Evolutionary conservation across 192 early-diverging fungal species (phyloP).

Genomic region (Podila horticola): DNA sequence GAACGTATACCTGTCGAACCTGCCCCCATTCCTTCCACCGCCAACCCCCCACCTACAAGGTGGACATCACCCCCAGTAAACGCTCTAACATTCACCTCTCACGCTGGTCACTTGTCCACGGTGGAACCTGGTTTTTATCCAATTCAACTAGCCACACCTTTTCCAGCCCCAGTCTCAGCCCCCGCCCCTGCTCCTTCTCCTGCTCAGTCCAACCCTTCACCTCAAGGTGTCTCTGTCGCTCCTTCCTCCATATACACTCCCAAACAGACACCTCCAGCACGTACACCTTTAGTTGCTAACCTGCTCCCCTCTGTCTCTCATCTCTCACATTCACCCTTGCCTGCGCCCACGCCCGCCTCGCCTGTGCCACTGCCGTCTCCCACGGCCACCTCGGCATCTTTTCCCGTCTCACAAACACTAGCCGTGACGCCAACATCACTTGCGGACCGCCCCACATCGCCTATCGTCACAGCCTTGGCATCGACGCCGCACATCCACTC

Average conservation of each 20-base stretch:
- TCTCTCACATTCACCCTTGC: not conserved
- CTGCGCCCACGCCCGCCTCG: not conserved
- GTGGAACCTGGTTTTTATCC: conserved; percentile 36
- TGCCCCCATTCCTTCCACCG: not conserved
- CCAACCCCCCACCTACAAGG: not conserved
- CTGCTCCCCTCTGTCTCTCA: not conserved
- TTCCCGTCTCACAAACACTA: not conserved
- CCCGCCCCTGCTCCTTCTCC: not conserved
- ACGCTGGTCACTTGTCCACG: conserved; percentile 27
- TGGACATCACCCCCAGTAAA: conserved; percentile 16
- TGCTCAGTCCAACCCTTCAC: no score
- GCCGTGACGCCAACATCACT: not conserved
- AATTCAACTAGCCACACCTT: not conserved
- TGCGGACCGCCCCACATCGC: not conserved
- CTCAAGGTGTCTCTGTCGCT: not conserved
- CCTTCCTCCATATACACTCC: not conserved
- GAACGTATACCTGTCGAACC: not conserved
- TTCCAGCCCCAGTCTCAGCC: not conserved
- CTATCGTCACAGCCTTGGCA: not conserved
- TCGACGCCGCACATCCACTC: not conserved
- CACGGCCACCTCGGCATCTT: not conserved
- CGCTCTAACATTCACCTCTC: conserved; percentile 35
- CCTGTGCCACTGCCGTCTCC: not conserved
- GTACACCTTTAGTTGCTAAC: not conserved
- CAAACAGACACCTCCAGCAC: not conserved